phyloP scores from a whole-genome alignment of 2,329 filamentous ascomycete species.

The Leptoxyphium fumago region DNA sequence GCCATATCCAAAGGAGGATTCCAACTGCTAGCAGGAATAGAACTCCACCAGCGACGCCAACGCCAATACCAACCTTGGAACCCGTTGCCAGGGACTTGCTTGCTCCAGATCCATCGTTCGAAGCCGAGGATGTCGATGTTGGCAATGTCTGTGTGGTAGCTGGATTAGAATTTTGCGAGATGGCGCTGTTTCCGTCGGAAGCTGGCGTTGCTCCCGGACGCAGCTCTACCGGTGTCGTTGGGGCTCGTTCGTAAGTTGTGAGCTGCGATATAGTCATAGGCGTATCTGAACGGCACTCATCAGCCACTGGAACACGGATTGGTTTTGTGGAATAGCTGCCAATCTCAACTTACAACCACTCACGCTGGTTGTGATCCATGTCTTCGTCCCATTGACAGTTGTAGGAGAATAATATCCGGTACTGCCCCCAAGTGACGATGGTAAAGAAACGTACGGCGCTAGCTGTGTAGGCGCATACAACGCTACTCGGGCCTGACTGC shows the following conservation, averaged over 20 bases:
- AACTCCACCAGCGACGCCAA: constrained; percentile 9
- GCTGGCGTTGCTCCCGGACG: constrained; percentile 7
- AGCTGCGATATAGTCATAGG: constrained; percentile 8
- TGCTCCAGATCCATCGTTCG: no score
- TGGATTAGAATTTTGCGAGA: no score
- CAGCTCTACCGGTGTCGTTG: constrained; percentile 8
- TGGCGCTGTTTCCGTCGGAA: no score
- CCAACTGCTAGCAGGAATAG: constrained; percentile 7
- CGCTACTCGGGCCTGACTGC: constrained; percentile 14
- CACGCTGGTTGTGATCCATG: constrained; percentile 12
- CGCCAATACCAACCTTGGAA: constrained; percentile 13
- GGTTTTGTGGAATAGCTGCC: no score
- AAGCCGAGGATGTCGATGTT: not conserved
- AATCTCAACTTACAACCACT: constrained; percentile 9
- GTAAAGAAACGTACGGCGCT: constrained; percentile 16
- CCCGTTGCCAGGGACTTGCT: constrained; percentile 6
- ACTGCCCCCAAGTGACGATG: constrained; percentile 11
- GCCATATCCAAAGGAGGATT: constrained; percentile 5
- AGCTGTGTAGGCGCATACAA: constrained; percentile 15
- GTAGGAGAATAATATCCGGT: constrained; percentile 14
- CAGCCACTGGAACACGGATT: not conserved
- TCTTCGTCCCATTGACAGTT: constrained; percentile 8
- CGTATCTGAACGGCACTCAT: constrained; percentile 7
- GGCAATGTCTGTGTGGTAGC: not conserved
- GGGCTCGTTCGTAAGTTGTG: constrained; percentile 10